Evolutionary conservation across 1,139 yeast species (phyloP).

Genomic region (Yamadazyma jaroonii): DNA sequence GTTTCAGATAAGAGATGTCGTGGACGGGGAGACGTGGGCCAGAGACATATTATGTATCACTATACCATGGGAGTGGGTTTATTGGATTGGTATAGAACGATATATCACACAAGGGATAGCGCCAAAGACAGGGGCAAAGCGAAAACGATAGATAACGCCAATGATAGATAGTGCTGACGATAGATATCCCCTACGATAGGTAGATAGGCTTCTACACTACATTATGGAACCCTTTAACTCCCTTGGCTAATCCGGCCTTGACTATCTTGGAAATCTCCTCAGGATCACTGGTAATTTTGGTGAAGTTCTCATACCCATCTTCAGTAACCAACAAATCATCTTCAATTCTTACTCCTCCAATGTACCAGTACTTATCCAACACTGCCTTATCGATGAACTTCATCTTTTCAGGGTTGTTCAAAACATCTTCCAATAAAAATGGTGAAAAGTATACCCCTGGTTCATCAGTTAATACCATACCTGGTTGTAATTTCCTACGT

Average conservation of each 20-base stretch:
- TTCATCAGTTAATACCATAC: constrained; percentile 92
- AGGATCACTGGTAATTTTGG: constrained; percentile 82
- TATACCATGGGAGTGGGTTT: too few relatives aligned
- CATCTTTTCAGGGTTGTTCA: constrained; percentile 53
- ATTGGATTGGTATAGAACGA: too few relatives aligned
- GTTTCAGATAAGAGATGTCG: too few relatives aligned
- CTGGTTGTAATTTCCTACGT: constrained; percentile 65
- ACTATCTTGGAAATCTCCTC: constrained; percentile 76
- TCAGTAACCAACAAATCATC: constrained; percentile 83
- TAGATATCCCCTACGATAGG: too few relatives aligned
- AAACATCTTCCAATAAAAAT: constrained; percentile 64
- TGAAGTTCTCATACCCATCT: constrained; percentile 75
- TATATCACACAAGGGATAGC: too few relatives aligned
- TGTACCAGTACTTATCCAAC: constrained; percentile 73
- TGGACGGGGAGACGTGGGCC: too few relatives aligned
- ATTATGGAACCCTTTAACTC: constrained; percentile 62
- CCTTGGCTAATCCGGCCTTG: constrained; percentile 63
- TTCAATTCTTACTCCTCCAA: constrained; percentile 96
- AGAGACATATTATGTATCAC: too few relatives aligned
- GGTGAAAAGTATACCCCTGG: constrained; percentile 94
- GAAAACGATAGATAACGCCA: too few relatives aligned
- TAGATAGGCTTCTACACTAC: constrained; percentile 30
- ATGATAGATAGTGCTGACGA: too few relatives aligned
- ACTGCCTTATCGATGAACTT: constrained; percentile 65
- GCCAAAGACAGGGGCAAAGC: too few relatives aligned